These are phyloP conservation scores for Talaromyces ruber DNA, from an alignment of 495 filamentous ascomycete species.

Conservation along the genomic window DNA sequence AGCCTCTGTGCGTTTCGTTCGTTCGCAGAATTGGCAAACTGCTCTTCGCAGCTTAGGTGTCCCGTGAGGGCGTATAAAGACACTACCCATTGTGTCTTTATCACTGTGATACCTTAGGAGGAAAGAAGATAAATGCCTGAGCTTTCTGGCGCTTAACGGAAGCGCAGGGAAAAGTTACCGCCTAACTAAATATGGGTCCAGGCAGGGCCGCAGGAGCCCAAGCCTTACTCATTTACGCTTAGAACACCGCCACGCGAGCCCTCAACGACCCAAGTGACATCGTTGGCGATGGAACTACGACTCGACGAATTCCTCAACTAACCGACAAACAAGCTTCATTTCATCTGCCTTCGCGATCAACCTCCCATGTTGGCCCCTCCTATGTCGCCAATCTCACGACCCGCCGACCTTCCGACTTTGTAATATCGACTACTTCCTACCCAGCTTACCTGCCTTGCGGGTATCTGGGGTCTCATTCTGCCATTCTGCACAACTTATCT, in stretches of 20 bases:
- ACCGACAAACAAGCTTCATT: background rate
- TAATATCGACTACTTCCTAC: slow-evolving; percentile 7
- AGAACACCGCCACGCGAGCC: slow-evolving; percentile 4
- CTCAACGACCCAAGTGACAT: slow-evolving; percentile 1
- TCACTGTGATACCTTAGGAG: background rate
- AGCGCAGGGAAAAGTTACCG: slow-evolving; percentile 3
- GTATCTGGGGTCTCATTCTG: slow-evolving; percentile 7
- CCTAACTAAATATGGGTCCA: slow-evolving; percentile 2
- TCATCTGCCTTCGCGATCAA: background rate
- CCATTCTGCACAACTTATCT: background rate
- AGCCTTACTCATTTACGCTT: slow-evolving; percentile 8
- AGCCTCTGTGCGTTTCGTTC: slow-evolving; percentile 9
- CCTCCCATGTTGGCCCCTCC: background rate
- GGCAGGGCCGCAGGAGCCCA: background rate
- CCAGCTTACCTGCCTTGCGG: slow-evolving; percentile 5
- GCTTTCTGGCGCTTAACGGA: background rate
- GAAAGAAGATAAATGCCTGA: background rate
- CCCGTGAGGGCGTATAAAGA: slow-evolving; percentile 21
- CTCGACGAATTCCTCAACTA: background rate
- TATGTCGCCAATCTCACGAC: background rate
- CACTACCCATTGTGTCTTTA: slow-evolving; percentile 23
- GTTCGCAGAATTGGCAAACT: slow-evolving; percentile 33
- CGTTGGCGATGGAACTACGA: background rate
- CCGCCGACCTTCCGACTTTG: background rate
- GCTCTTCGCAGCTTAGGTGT: slow-evolving; percentile 14